Conservation (phyloP, 495 filamentous ascomycete species). For the Aspergillus conjunctus region DNA sequence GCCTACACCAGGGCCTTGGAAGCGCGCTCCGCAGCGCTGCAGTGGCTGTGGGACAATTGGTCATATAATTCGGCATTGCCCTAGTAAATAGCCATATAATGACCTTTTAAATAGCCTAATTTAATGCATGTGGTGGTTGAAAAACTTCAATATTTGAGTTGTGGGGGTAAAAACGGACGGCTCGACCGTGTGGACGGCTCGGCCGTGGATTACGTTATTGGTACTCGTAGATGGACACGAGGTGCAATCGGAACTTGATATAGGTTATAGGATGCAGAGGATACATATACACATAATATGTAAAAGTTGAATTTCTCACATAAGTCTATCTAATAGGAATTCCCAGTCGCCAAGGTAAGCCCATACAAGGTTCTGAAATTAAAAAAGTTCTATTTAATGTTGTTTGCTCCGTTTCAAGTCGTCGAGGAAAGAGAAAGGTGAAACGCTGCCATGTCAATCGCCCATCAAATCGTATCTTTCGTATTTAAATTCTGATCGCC, state of each 20-base stretch:
- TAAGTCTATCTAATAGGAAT: background rate
- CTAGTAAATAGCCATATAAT: too few species aligned
- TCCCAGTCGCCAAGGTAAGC: background rate
- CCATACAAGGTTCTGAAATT: constrained; percentile 11
- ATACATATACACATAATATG: background rate
- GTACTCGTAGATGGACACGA: too few species aligned
- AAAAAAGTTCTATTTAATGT: constrained; percentile 14
- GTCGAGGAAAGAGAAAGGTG: constrained; percentile 9
- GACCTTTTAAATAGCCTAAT: too few species aligned
- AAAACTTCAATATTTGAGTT: background rate
- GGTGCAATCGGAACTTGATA: too few species aligned
- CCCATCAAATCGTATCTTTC: constrained; percentile 21
- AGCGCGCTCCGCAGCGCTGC: too few species aligned
- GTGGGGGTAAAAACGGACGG: too few species aligned
- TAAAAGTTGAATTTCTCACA: background rate
- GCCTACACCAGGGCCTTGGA: too few species aligned
- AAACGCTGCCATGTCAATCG: constrained; percentile 21
- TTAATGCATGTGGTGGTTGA: too few species aligned
- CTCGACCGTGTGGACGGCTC: too few species aligned
- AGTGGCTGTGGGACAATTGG: too few species aligned
- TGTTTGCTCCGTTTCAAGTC: background rate
- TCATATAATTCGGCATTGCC: too few species aligned
- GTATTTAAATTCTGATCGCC: constrained; percentile 8
- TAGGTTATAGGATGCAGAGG: background rate
- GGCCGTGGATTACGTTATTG: too few species aligned